Conservation (phyloP, 306 rosid species). For the Quercus aquifolioides region DNA sequence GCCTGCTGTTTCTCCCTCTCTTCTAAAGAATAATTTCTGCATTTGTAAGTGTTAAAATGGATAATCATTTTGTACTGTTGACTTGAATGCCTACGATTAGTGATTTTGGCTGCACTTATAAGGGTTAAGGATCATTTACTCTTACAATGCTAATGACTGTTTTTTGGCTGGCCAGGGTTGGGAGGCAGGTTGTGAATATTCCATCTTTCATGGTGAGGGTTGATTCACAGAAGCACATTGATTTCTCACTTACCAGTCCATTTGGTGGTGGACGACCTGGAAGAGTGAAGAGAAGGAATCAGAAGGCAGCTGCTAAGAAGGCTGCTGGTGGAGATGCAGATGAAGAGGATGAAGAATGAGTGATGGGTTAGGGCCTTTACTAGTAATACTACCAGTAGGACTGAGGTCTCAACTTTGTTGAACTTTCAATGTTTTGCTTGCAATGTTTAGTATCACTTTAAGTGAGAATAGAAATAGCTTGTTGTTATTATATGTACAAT, state of each 20-base stretch:
- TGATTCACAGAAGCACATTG: slow-evolving; percentile 76
- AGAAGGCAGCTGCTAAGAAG: slow-evolving; percentile 62
- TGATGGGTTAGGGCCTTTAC: not conserved
- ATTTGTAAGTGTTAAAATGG: not conserved
- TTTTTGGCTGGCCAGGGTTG: slow-evolving; percentile 45
- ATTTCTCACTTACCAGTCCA: slow-evolving; percentile 64
- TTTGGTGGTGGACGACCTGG: slow-evolving; percentile 73
- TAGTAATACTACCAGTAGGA: not conserved
- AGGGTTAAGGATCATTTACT: not conserved
- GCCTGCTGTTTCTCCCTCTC: not conserved
- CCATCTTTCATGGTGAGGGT: slow-evolving; percentile 68
- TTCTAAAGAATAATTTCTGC: not conserved
- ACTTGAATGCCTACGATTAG: not conserved
- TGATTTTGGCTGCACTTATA: not conserved
- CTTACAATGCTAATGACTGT: not conserved
- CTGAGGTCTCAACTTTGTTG: not conserved
- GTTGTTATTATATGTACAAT: not conserved
- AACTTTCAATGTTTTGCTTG: not conserved
- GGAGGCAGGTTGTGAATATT: slow-evolving; percentile 72
- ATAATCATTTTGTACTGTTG: not conserved
- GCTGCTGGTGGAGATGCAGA: slow-evolving; percentile 72
- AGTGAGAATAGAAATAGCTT: not conserved
- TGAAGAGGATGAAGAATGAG: slow-evolving; percentile 68
- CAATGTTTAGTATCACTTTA: not conserved
- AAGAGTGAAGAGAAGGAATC: slow-evolving; percentile 65